Base-by-base conservation (phyloP, 257 asterid species). In the Solanum sejunctum region DNA sequence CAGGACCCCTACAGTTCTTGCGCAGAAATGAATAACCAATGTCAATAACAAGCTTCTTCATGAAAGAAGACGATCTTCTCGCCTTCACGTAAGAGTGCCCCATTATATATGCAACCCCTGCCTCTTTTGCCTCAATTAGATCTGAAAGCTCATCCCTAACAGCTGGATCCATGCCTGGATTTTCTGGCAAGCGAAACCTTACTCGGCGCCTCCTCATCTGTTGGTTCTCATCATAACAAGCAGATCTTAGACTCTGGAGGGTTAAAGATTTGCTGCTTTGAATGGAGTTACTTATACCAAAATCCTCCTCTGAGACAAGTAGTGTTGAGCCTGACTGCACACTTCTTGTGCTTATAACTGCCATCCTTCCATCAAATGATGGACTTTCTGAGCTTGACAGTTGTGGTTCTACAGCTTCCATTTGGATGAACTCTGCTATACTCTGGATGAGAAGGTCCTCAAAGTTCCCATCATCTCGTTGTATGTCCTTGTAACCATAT, bases 41-140 rank as follows among this genome's bases (percentile, higher is more conserved):
- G 90, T 96, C 97, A 49, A 94, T 93, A n/a, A 93, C 96, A 2
- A 93, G 84, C 86, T 94, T 96, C 89, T 94, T 96, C 87, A 93
- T 36, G 84, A 85, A 93, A 21, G 97, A 89, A 2, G 99, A 92
- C 0, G 97, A 93, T 84, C 96, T 88, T 80, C 97, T 91, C 12
- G 98, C 97, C 92, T 93, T 95, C 64, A 95, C 91, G 4, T 96
- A 95, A 1, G 99, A 96, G 85, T 96, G 99, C 21, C 99, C 99
- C 94, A 96, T 89, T 84, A 96, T 93, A 73, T 95, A 96, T 1
- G 99, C 98, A 16, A 93, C 93, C 1, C 99, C 99, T 0, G 98
- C 98, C 82, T 96, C 99, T 85, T 95, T 96, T 10, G 98, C 99
- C 87, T 90, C 91, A 69, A 95, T 88, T 94, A 96, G 86, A 32